Evolutionary conservation across 768 basidiomycete genomes (phyloP).

Genomic region (Boletus rufocinnamomeus): DNA sequence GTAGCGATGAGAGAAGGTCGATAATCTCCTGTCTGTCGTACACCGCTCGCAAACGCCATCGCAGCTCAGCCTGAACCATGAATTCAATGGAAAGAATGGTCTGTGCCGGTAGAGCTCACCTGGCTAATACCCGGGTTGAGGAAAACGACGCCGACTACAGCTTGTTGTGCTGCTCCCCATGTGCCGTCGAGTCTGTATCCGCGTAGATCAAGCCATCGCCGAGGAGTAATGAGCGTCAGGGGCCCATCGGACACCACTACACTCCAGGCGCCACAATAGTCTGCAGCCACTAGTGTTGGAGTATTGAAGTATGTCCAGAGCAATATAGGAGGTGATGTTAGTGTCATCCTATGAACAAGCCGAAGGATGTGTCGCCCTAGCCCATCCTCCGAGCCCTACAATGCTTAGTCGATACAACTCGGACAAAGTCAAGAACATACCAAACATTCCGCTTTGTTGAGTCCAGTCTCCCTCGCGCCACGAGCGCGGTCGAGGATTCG

Average conservation of each 20-base stretch:
- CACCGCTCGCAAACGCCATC: conserved; percentile 67
- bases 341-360: conserved; percentile 45
- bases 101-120: conserved; percentile 41
- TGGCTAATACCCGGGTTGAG: conserved; percentile 75
- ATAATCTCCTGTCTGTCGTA: conserved; percentile 76
- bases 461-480: conserved; percentile 24
- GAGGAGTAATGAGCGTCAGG: conserved; percentile 55
- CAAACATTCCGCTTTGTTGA: conserved; percentile 32
- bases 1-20: conserved; percentile 59
- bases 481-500: conserved; percentile 21
- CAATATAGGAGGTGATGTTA: conserved; percentile 54
- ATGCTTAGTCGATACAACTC: conserved; percentile 7
- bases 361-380: conserved; percentile 28
- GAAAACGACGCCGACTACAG: conserved; percentile 64
- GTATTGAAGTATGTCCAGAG: conserved; percentile 68
- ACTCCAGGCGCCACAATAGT: conserved; percentile 54
- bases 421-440: conserved; percentile 29
- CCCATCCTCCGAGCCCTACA: conserved; percentile 18
- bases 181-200: conserved; percentile 59
- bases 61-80: conserved; percentile 57
- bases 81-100: conserved; percentile 9
- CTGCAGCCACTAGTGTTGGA: conserved; percentile 57
- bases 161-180: conserved; percentile 73
- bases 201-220: conserved; percentile 77
- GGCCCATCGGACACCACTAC: conserved; percentile 51